phyloP scores from a whole-genome alignment of 805 yeast species.

The Candida maesae region DNA sequence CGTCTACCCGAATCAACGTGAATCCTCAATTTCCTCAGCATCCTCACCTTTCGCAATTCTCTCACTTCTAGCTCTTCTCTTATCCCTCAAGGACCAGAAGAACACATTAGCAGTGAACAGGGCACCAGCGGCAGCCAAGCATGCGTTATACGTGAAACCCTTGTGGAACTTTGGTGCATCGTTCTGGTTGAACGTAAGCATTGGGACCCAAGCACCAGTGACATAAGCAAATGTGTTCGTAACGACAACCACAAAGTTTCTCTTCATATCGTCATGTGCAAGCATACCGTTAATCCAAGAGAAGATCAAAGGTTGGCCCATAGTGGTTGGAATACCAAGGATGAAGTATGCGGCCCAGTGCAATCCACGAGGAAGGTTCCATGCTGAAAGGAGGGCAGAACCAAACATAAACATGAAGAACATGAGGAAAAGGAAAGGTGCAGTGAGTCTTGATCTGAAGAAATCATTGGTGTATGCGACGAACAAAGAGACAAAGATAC shows the following conservation, averaged over 20 bases:
- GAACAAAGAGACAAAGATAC: constrained; percentile 36
- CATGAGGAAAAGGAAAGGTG: constrained; percentile 36
- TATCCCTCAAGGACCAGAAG: background rate
- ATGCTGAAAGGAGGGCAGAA: constrained; percentile 23
- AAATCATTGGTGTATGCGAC: constrained; percentile 35
- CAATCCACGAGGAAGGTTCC: constrained; percentile 46
- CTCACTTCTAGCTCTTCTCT: background rate
- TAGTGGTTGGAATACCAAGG: constrained; percentile 43
- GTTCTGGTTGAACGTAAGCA: constrained; percentile 37
- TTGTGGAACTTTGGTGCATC: constrained; percentile 35
- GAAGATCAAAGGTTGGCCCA: constrained; percentile 55
- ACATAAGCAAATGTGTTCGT: constrained; percentile 42
- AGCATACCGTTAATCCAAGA: constrained; percentile 52
- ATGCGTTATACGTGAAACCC: constrained; percentile 33
- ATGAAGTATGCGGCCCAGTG: constrained; percentile 50
- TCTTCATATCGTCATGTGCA: constrained; percentile 30
- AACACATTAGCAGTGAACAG: background rate
- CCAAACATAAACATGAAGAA: constrained; percentile 44
- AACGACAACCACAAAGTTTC: constrained; percentile 36
- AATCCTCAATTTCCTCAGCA: too few relatives aligned
- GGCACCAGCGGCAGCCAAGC: constrained; percentile 6
- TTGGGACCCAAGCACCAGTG: constrained; percentile 35
- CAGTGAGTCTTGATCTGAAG: constrained; percentile 33
- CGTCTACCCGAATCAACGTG: too few relatives aligned
- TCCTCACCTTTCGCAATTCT: too few relatives aligned